Percentiles rank a stretch among this genome's conserved stretches.
These are phyloP conservation scores for Amphichorda felina DNA, from an alignment of 2,329 filamentous ascomycete species.

Conservation along the genomic window DNA sequence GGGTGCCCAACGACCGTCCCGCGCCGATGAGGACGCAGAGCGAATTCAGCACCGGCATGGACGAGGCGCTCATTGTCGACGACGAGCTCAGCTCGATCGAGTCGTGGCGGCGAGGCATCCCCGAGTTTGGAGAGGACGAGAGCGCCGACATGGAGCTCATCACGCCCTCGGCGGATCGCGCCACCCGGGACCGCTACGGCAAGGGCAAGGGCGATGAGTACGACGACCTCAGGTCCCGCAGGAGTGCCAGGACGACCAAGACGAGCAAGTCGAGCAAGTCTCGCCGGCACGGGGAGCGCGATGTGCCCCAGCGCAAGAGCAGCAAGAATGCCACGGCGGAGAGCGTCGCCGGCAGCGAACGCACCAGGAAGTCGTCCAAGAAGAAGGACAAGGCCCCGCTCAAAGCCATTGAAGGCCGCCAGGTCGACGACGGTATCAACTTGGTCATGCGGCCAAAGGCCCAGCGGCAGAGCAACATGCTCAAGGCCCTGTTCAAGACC, in stretches of 20 bases:
- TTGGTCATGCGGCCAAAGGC: conserved; percentile 33
- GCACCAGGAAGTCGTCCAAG: conserved; percentile 14
- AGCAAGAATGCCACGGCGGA: conserved; percentile 9
- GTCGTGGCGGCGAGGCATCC: conserved; percentile 45
- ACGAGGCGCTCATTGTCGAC: conserved; percentile 45
- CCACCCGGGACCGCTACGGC: conserved; percentile 20
- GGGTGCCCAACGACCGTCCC: conserved; percentile 11
- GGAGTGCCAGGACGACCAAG: conserved; percentile 18
- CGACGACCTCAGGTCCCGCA: conserved; percentile 25
- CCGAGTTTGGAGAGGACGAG: conserved; percentile 29
- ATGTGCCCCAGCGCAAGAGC: conserved; percentile 15
- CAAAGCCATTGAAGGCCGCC: conserved; percentile 22
- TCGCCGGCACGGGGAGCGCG: conserved; percentile 10
- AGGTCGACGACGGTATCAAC: conserved; percentile 23
- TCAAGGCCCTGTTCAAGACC: conserved; percentile 46
- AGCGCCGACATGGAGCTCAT: conserved; percentile 44
- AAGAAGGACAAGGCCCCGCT: conserved; percentile 16
- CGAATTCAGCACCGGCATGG: conserved; percentile 23
- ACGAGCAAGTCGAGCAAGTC: conserved; percentile 14
- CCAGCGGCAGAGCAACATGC: conserved; percentile 38
- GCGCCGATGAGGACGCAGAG: conserved; percentile 14
- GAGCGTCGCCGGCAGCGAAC: conserved; percentile 19
- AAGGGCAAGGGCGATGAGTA: conserved; percentile 26
- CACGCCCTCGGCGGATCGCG: conserved; percentile 40
- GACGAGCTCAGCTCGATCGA: conserved; percentile 48